These are phyloP conservation scores for Myxozyma geophila DNA, from an alignment of 805 yeast species.

Conservation along the genomic window DNA sequence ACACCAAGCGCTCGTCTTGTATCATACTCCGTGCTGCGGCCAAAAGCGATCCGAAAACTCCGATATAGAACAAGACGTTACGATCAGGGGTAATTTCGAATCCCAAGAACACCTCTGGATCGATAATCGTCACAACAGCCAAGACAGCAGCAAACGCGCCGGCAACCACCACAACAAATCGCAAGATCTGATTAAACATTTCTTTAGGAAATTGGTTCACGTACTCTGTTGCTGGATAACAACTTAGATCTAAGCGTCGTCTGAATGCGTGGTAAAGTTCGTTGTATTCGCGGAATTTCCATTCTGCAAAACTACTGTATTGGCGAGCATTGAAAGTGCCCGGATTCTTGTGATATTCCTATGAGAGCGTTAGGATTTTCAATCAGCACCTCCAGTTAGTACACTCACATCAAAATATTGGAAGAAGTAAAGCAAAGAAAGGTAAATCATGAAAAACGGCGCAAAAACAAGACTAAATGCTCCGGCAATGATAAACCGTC, in stretches of 20 bases:
- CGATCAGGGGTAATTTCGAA: slow-evolving; percentile 83
- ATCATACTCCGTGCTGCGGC: slow-evolving; percentile 78
- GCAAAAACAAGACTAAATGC: slow-evolving; percentile 78
- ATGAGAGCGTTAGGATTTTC: neutral
- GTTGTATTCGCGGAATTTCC: slow-evolving; percentile 93
- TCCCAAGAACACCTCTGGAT: slow-evolving; percentile 87
- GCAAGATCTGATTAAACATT: slow-evolving; percentile 53
- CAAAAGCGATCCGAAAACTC: slow-evolving; percentile 84
- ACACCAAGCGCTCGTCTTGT: slow-evolving; percentile 68
- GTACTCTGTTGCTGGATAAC: slow-evolving; percentile 78
- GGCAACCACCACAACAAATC: slow-evolving; percentile 71
- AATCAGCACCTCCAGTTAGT: neutral
- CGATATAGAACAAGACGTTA: slow-evolving; percentile 84
- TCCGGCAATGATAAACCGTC: slow-evolving; percentile 87
- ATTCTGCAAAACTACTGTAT: slow-evolving; percentile 91
- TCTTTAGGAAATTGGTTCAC: slow-evolving; percentile 92
- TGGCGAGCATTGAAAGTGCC: slow-evolving; percentile 80
- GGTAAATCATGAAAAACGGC: slow-evolving; percentile 84
- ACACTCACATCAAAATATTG: slow-evolving; percentile 70
- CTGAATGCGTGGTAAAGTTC: slow-evolving; percentile 89
- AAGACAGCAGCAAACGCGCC: slow-evolving; percentile 91
- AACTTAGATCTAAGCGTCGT: slow-evolving; percentile 74
- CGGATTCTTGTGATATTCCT: slow-evolving; percentile 85
- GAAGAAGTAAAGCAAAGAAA: slow-evolving; percentile 81
- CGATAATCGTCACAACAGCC: slow-evolving; percentile 74